Evolutionary conservation across 2,329 filamentous ascomycete genomes (phyloP), one percentile per base, ranked within the genome.

Genomic region (Aspergillus melleus): DNA sequence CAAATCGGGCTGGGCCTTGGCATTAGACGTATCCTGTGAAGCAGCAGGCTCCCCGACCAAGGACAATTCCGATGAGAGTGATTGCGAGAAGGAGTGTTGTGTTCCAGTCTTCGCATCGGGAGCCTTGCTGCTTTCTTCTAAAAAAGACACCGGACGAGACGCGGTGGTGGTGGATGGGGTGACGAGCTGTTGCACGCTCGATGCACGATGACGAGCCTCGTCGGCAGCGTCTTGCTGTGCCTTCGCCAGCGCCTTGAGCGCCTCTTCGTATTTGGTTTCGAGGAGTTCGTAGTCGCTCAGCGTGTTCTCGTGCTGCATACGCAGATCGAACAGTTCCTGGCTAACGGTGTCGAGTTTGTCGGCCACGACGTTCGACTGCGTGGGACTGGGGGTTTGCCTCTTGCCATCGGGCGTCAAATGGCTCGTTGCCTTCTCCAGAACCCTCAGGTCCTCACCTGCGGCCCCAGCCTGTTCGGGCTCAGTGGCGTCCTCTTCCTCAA

Each of bases 291-390:
- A 94, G 60, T 98, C 92, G 64, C 84, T 88, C 19, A 96, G 73
- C 0, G 92, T 94, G 9, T 84, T 82, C 74, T 98, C 94, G 69
- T 99, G 95, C 76, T 97, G 92, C 46, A 96, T 88, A 16, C 91
- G 90, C 54, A 99, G 85, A 68, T 95, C 91, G 59, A 96, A 86
- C 2, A 99, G 87, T 77, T 99, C 95, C 73, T 96, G 92, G 0
- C 90, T 95, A 46, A 98, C 90, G 44, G 84, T 89, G 70, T 98
- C 94, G 14, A 98, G 85, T 78, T 98, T 97, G 73, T 98, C 94
- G 6, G 90, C 90, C 55, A 97, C 90, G 68, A 92, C 92, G 64
- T 89, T 90, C 49, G 87, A 89, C 74, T 97, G 93, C 0, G 91
- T 90, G 14, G 90, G 88, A 71, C 86, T 95, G 62, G 86, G 80